Evolutionary conservation across 495 filamentous ascomycete genomes (phyloP), one percentile per base, ranked within the genome.

Genomic region (Podospora comata): DNA sequence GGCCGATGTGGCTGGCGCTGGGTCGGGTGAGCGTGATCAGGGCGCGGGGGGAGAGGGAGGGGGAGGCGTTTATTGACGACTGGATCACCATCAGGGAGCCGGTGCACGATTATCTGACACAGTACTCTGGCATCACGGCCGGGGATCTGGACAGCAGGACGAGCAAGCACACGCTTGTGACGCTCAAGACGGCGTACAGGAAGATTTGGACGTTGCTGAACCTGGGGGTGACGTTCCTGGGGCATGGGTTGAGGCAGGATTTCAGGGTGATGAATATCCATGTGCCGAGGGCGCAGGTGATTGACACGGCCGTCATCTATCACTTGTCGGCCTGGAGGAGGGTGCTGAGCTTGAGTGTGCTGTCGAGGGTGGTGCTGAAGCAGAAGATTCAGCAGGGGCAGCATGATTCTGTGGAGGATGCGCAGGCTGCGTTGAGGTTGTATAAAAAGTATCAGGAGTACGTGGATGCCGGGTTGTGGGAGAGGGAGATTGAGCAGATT

Each of bases 211-310:
- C 98, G 15, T 87, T 99, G 7, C 86, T 98, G 9, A 98, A 99
- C 75, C 84, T 97, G 1, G 95, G 96, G 32, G 96, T 92, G 79
- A 83, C 91, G 59, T 99, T 99, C 78, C 87, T 99, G 32, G 95
- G 95, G 7, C 95, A 99, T 76, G 92, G 93, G 9, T 80, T 99
- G 27, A 88, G 89, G 61, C 93, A 94, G 65, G 95, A 99, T 75
- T 99, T 98, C 81, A 92, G 95, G 53, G 95, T 93, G 62, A 96
- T 97, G 80, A 97, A 99, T 76, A 97, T 99, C 65, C 91, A 97
- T 75, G 90, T 99, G 5, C 95, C 96, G 2, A 92, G 92, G 76
- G 78, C 85, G 34, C 95, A 99, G 75, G 90, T 96, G 18, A 90
- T 97, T 44, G 95, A 99, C 77, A 99, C 95, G 2, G 91, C 92